Conservation (phyloP, 768 basidiomycete species). For the Hortiboletus campestris region DNA sequence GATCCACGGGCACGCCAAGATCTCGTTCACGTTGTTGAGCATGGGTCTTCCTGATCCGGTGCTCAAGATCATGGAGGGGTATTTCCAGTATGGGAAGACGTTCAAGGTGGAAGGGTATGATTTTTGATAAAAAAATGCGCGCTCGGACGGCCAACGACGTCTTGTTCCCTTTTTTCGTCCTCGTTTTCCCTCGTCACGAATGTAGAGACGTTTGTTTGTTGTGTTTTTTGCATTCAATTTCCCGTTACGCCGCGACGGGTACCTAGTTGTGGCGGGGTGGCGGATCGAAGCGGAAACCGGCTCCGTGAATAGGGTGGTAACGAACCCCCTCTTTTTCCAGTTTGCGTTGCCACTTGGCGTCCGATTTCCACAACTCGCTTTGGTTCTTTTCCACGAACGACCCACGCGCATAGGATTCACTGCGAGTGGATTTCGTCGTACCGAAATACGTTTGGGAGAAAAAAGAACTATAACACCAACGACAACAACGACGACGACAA, state of each 20-base stretch:
- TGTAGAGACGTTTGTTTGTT: too few species aligned
- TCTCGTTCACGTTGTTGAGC: slow-evolving; percentile 87
- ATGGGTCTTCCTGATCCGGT: slow-evolving; percentile 92
- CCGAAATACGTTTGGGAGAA: too few species aligned
- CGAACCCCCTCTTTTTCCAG: background rate
- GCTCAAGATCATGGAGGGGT: slow-evolving; percentile 90
- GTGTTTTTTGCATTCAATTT: too few species aligned
- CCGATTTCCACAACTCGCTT: too few species aligned
- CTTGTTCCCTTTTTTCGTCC: too few species aligned
- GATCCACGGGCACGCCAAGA: slow-evolving; percentile 91
- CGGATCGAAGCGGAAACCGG: slow-evolving; percentile 15
- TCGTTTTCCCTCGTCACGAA: too few species aligned
- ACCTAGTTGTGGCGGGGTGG: background rate
- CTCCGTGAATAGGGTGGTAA: slow-evolving; percentile 7
- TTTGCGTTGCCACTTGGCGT: background rate
- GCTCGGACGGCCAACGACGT: too few species aligned
- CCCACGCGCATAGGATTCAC: too few species aligned
- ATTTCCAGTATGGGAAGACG: slow-evolving; percentile 79
- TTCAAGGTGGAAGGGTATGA: slow-evolving; percentile 90
- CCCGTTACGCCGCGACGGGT: too few species aligned
- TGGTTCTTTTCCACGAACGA: background rate
- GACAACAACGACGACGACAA: background rate
- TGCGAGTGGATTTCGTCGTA: too few species aligned
- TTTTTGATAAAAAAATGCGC: slow-evolving; percentile 43
- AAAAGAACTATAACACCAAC: too few species aligned